Conservation (phyloP, 768 basidiomycete genomes). For the Kwoniella bestiolae region DNA sequence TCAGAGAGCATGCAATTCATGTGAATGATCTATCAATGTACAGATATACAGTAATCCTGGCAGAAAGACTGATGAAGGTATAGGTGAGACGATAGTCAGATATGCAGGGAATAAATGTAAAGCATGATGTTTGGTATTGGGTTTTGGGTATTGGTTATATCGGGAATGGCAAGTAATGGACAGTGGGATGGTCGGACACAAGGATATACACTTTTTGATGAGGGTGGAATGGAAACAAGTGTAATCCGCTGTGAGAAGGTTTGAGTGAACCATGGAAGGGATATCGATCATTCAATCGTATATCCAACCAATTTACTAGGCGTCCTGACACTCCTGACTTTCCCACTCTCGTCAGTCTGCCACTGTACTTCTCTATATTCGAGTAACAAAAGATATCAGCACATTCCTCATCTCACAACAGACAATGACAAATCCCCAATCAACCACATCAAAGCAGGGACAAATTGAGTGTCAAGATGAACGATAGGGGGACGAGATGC, state of each 20-base stretch:
- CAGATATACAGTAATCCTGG: neutral
- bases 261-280: too few species aligned
- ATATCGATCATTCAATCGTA: slow-evolving; percentile 13
- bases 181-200: neutral
- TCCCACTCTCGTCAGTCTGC: slow-evolving; percentile 48
- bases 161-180: neutral
- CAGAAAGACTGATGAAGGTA: neutral
- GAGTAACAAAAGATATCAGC: neutral
- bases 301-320: slow-evolving; percentile 23
- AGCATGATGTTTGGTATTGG: too few species aligned
- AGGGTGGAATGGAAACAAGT: too few species aligned
- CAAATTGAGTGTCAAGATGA: neutral
- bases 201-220: too few species aligned
- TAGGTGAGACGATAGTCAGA: neutral
- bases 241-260: too few species aligned
- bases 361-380: slow-evolving; percentile 44
- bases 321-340: slow-evolving; percentile 31
- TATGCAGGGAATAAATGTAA: neutral
- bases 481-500: too few species aligned
- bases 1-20: too few species aligned
- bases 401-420: neutral
- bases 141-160: neutral
- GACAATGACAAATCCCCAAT: neutral
- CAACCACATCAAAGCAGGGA: neutral
- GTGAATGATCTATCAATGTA: too few species aligned